Conservation (phyloP, 2,329 filamentous ascomycete species). For the Lecanicillium sp. region DNA sequence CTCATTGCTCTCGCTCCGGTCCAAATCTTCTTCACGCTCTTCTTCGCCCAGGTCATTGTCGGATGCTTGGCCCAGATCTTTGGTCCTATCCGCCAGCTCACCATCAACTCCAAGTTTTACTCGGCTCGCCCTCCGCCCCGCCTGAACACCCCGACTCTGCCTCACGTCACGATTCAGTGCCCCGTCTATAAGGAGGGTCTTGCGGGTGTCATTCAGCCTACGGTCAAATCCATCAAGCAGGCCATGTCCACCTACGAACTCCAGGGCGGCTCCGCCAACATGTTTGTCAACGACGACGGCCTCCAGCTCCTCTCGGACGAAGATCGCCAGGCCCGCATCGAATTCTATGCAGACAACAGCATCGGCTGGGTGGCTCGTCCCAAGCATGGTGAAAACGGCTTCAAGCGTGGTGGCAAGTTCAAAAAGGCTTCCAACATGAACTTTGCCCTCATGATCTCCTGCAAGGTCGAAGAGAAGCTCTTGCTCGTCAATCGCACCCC, state of each 20-base stretch:
- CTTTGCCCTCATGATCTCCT: constrained; percentile 58
- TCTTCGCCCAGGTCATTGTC: constrained; percentile 72
- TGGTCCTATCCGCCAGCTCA: constrained; percentile 66
- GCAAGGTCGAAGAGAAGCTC: constrained; percentile 63
- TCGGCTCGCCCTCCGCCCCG: constrained; percentile 62
- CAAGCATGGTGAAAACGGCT: constrained; percentile 54
- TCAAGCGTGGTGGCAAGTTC: constrained; percentile 56
- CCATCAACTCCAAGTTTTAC: constrained; percentile 72
- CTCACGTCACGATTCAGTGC: constrained; percentile 75
- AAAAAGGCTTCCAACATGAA: constrained; percentile 70
- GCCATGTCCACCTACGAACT: constrained; percentile 71
- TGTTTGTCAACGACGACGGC: constrained; percentile 70
- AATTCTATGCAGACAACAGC: constrained; percentile 61
- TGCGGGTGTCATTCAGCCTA: constrained; percentile 64
- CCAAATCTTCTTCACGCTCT: constrained; percentile 73
- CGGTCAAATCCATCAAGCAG: constrained; percentile 68
- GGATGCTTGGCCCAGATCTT: constrained; percentile 69
- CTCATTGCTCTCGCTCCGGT: constrained; percentile 60
- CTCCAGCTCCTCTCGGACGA: constrained; percentile 59
- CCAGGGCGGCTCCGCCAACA: constrained; percentile 69
- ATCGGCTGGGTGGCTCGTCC: constrained; percentile 63
- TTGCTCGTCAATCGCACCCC: constrained; percentile 43
- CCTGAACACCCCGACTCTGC: constrained; percentile 47
- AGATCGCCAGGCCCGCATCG: constrained; percentile 53
- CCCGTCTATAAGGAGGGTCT: constrained; percentile 85